Evolutionary conservation across 257 asterid genomes (phyloP).

Genomic region (Vinca minor): DNA sequence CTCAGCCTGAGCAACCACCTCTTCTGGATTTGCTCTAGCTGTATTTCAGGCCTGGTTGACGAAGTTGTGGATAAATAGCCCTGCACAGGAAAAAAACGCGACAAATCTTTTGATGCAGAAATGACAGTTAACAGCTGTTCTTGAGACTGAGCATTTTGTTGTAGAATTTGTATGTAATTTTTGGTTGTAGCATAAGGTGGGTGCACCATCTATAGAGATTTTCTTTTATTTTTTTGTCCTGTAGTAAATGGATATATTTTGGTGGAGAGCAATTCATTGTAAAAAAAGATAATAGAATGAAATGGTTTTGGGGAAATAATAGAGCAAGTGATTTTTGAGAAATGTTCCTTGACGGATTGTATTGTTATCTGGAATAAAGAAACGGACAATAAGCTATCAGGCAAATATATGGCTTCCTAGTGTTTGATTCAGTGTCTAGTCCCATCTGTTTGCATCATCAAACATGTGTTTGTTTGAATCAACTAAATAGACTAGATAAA

Average conservation of each 20-base stretch:
- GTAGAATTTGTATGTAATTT: slow-evolving; percentile 17
- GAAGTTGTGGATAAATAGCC: slow-evolving; percentile 5
- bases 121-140: not conserved
- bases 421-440: not conserved
- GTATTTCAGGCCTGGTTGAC: slow-evolving; percentile 7
- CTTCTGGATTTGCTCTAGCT: slow-evolving; percentile 71
- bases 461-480: too few species aligned
- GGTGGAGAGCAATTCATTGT: not conserved
- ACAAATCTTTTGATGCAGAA: slow-evolving; percentile 2
- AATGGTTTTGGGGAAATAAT: not conserved
- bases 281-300: not conserved
- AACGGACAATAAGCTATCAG: not conserved
- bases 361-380: not conserved
- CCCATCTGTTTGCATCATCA: not conserved
- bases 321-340: not conserved
- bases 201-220: slow-evolving; percentile 3
- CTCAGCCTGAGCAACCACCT: slow-evolving; percentile 54
- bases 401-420: not conserved
- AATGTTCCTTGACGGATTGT: slow-evolving; percentile 1
- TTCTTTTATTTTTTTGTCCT: not conserved
- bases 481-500: too few species aligned
- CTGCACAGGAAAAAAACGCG: not conserved
- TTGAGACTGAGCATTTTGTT: slow-evolving; percentile 6
- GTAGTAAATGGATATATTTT: not conserved
- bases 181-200: slow-evolving; percentile 17